Conservation (phyloP, 345 rosid species). For the Microcos paniculata region DNA sequence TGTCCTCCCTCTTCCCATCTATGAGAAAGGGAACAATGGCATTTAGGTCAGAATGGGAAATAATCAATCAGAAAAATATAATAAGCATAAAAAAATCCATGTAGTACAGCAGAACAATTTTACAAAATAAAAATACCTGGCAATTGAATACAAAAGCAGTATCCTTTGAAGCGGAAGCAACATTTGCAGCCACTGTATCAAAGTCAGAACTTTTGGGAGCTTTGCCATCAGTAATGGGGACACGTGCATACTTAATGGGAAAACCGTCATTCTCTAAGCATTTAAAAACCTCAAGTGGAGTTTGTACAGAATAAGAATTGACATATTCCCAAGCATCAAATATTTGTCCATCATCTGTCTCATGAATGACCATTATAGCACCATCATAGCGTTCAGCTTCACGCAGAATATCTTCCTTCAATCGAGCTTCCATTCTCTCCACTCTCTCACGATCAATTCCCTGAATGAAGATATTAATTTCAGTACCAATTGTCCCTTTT, state of each 20-base stretch:
- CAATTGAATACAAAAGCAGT: conserved; percentile 96
- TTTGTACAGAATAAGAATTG: conserved; percentile 68
- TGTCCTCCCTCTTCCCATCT: conserved; percentile 99
- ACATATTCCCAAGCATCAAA: conserved; percentile 94
- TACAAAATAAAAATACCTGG: conserved; percentile 59
- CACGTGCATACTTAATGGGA: conserved; percentile 85
- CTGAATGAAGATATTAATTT: conserved; percentile 36
- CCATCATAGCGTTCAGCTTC: conserved; percentile 85
- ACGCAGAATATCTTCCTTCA: conserved; percentile 86
- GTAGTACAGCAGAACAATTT: conserved; percentile 13
- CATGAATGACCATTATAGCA: conserved; percentile 97
- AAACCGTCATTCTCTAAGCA: conserved; percentile 84
- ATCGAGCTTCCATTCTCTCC: conserved; percentile 94
- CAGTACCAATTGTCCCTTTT: neutral
- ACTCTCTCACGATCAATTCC: conserved; percentile 96
- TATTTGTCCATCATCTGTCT: conserved; percentile 79
- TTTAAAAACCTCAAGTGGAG: conserved; percentile 90
- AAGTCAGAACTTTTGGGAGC: conserved; percentile 97
- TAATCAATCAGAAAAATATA: neutral
- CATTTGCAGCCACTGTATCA: conserved; percentile 70
- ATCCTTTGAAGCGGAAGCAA: conserved; percentile 87
- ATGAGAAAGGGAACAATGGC: conserved; percentile 21
- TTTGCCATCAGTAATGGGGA: conserved; percentile 97
- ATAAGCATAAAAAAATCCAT: neutral
- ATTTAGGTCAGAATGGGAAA: conserved; percentile 4